phyloP scores from a whole-genome alignment of 2,329 filamentous ascomycete genomes.

The Aspergillus hiratsukae region DNA sequence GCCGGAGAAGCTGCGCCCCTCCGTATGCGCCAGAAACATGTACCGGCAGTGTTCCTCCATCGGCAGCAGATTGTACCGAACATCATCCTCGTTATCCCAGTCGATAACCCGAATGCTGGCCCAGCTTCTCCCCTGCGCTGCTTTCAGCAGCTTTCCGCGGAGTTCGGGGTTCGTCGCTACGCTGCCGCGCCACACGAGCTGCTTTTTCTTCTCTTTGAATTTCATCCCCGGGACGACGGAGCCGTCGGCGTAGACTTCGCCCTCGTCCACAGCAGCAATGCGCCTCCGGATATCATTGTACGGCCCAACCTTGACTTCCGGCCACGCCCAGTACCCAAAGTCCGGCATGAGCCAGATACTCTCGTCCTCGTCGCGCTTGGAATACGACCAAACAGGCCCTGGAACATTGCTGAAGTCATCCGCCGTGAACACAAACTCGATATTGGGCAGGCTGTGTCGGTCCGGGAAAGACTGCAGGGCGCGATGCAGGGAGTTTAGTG shows the following conservation, averaged over 20 bases:
- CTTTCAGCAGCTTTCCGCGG: constrained; percentile 37
- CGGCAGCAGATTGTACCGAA: constrained; percentile 41
- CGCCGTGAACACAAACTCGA: constrained; percentile 47
- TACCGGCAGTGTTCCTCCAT: constrained; percentile 54
- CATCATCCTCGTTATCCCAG: constrained; percentile 38
- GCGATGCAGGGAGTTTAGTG: constrained; percentile 46
- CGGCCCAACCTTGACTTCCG: constrained; percentile 43
- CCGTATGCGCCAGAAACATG: constrained; percentile 51
- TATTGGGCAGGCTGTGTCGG: constrained; percentile 40
- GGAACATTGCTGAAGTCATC: constrained; percentile 40
- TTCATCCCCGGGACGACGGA: constrained; percentile 9
- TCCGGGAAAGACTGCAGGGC: constrained; percentile 41
- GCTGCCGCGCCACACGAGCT: constrained; percentile 48
- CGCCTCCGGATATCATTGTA: constrained; percentile 41
- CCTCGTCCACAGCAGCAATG: constrained; percentile 36
- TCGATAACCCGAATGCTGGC: constrained; percentile 41
- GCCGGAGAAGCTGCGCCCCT: constrained; percentile 52
- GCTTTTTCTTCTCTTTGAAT: constrained; percentile 40
- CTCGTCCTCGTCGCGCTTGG: constrained; percentile 35
- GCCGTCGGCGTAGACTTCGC: constrained; percentile 17
- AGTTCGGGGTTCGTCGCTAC: constrained; percentile 37
- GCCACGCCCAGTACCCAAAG: constrained; percentile 53
- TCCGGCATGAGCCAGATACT: constrained; percentile 50
- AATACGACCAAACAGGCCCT: constrained; percentile 42
- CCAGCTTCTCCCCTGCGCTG: constrained; percentile 41